Evolutionary conservation across 202 grass and related monocot genomes (phyloP).

Genomic region (Cymbopogon flexuosus): DNA sequence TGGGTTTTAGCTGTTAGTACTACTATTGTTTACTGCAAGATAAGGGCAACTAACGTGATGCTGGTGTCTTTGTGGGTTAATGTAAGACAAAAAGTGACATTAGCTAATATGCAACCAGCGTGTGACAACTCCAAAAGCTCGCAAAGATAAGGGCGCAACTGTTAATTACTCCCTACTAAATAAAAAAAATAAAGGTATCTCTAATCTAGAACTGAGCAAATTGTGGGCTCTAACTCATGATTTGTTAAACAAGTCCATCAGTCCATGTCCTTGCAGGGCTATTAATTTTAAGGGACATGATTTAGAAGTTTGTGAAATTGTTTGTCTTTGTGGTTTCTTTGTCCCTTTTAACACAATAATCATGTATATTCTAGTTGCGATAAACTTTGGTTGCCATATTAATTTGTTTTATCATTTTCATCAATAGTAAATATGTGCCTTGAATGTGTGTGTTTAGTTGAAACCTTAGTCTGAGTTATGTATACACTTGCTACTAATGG

Average conservation of each 20-base stretch:
- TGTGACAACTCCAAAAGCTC: background rate
- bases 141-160: background rate
- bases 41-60: constrained; percentile 16
- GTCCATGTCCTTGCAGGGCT: background rate
- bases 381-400: no score
- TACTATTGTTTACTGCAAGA: background rate
- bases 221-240: background rate
- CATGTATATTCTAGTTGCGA: no score
- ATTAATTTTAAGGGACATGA: background rate
- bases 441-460: no score
- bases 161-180: background rate
- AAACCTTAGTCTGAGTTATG: no score
- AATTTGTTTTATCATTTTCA: no score
- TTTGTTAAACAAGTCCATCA: background rate
- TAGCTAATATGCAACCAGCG: constrained; percentile 3
- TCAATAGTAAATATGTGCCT: no score
- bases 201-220: background rate
- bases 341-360: no score
- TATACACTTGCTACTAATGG: no score
- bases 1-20: background rate
- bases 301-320: background rate
- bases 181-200: background rate
- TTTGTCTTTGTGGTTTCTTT: background rate
- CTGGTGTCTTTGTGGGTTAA: constrained; percentile 2
- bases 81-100: constrained; percentile 10